A percentile compares a stretch with the other conserved stretches of the same genome.
These are phyloP conservation scores for Tieghemiomyces parasiticus DNA, from an alignment of 192 early-diverging fungal species.

Conservation along the genomic window DNA sequence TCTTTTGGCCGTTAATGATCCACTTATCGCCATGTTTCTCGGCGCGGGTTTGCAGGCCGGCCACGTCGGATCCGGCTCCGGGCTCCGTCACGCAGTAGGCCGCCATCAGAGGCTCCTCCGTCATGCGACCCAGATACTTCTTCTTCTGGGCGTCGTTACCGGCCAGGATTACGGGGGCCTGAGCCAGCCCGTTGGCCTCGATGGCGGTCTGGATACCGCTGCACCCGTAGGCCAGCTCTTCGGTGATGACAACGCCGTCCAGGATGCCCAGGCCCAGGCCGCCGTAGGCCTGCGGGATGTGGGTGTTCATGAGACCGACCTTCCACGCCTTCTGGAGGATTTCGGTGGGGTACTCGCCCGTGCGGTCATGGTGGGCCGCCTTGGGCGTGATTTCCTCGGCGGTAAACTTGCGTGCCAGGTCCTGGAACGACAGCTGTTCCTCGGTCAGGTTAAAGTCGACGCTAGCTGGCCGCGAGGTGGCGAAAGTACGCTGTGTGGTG, in stretches of 20 bases:
- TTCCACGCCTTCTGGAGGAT: constrained; percentile 86
- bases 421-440: constrained; percentile 76
- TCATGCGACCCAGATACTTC: constrained; percentile 95
- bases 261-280: constrained; percentile 81
- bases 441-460: constrained; percentile 59
- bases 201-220: constrained; percentile 92
- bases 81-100: constrained; percentile 83
- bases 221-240: constrained; percentile 89
- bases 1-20: constrained; percentile 79
- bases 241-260: constrained; percentile 71
- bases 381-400: constrained; percentile 78
- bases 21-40: constrained; percentile 67
- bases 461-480: constrained; percentile 5
- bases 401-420: constrained; percentile 80
- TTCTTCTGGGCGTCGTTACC: constrained; percentile 83
- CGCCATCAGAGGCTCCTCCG: constrained; percentile 89
- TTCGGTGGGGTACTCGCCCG: constrained; percentile 81
- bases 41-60: constrained; percentile 50
- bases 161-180: constrained; percentile 80
- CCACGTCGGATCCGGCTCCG: constrained; percentile 62
- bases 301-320: constrained; percentile 80
- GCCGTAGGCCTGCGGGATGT: constrained; percentile 73
- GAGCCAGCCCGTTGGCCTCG: constrained; percentile 88
- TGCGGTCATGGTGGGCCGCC: constrained; percentile 85
- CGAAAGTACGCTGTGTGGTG: constrained; percentile 4